These are phyloP conservation scores for Tulasnella sp. DNA, from an alignment of 768 basidiomycete species.

Conservation along the genomic window DNA sequence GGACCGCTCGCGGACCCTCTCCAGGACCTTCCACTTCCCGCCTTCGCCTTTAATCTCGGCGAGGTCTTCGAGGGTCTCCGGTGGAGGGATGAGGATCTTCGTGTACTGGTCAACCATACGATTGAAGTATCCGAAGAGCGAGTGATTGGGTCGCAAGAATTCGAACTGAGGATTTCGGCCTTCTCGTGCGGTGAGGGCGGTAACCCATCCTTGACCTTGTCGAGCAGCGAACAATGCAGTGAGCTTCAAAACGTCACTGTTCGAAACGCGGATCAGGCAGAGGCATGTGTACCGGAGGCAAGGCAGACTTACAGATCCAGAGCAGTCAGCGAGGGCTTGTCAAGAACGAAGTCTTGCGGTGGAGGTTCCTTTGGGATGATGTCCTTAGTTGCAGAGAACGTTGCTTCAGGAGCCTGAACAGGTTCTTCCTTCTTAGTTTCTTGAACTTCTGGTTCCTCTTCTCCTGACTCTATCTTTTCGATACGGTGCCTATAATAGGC, in stretches of 20 bases:
- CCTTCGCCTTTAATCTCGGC: slow-evolving; percentile 51
- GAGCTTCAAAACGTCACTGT: slow-evolving; percentile 87
- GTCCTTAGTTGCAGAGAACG: neutral
- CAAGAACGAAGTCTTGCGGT: slow-evolving; percentile 67
- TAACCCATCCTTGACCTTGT: slow-evolving; percentile 76
- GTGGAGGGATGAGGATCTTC: slow-evolving; percentile 75
- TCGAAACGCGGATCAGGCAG: neutral
- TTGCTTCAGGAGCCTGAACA: slow-evolving; percentile 20
- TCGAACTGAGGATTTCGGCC: slow-evolving; percentile 97
- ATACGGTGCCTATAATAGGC: slow-evolving; percentile 92
- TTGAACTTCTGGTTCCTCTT: slow-evolving; percentile 51
- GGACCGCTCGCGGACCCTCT: slow-evolving; percentile 62
- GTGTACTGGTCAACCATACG: slow-evolving; percentile 93
- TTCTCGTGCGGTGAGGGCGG: slow-evolving; percentile 73
- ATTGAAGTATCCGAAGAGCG: slow-evolving; percentile 94
- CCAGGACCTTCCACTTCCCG: slow-evolving; percentile 67
- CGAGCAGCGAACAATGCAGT: slow-evolving; percentile 94
- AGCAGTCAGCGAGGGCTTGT: slow-evolving; percentile 74
- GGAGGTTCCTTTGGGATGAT: slow-evolving; percentile 50
- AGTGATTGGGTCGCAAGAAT: slow-evolving; percentile 90
- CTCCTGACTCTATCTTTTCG: slow-evolving; percentile 65
- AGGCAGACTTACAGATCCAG: slow-evolving; percentile 68
- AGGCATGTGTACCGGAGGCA: neutral
- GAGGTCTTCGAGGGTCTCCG: slow-evolving; percentile 59
- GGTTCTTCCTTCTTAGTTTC: slow-evolving; percentile 37